phyloP scores from a whole-genome alignment of 1,284 basidiomycete genomes.

The Limonomyces culmigenus region DNA sequence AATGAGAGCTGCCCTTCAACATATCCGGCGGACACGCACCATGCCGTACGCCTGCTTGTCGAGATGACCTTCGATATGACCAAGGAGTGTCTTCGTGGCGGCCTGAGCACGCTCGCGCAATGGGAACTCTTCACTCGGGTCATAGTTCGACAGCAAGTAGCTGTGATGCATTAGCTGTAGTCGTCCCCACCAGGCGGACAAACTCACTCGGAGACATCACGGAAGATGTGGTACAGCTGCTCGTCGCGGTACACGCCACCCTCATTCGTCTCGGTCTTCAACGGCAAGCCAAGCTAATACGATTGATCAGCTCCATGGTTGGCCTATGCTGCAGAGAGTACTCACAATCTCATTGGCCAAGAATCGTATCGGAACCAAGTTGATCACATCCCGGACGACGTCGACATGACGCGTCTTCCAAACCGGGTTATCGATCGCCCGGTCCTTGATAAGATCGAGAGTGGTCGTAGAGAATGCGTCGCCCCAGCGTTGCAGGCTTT shows the following conservation, averaged over 20 bases:
- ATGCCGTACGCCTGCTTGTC: no score
- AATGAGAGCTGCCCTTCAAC: neutral
- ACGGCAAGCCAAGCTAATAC: constrained; percentile 50
- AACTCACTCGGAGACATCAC: constrained; percentile 51
- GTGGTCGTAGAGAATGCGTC: constrained; percentile 48
- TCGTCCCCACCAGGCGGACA: no score
- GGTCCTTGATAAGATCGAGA: constrained; percentile 28
- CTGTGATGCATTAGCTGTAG: neutral
- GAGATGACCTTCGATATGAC: constrained; percentile 8
- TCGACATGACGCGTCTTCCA: constrained; percentile 38
- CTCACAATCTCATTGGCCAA: constrained; percentile 49
- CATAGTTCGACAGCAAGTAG: constrained; percentile 6
- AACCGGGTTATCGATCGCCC: constrained; percentile 37
- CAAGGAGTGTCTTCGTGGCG: neutral
- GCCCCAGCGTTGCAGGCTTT: constrained; percentile 29
- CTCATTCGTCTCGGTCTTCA: constrained; percentile 40
- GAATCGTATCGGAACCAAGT: constrained; percentile 49
- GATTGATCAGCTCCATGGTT: neutral
- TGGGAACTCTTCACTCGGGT: constrained; percentile 1
- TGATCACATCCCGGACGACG: constrained; percentile 55
- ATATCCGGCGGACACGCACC: neutral
- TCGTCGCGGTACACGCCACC: constrained; percentile 40
- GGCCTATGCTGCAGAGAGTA: neutral
- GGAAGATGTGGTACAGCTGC: constrained; percentile 45
- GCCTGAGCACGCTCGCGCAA: neutral